A percentile compares a stretch with the other conserved stretches of the same genome.
Evolutionary conservation across 352 stramenopile species (phyloP).

Genomic region (Phytophthora lateralis): DNA sequence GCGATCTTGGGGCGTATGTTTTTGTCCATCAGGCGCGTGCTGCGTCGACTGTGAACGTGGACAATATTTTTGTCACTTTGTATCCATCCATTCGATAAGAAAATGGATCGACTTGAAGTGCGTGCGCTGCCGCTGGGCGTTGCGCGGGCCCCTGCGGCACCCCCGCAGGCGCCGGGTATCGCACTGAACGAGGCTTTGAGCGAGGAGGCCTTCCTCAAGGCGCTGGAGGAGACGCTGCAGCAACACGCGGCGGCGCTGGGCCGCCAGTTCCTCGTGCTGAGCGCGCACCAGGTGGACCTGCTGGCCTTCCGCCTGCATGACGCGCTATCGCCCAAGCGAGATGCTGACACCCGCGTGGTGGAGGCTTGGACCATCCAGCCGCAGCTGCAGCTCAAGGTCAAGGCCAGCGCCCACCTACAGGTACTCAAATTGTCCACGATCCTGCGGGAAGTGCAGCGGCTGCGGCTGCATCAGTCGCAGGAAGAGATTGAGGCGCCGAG

Average conservation of each 20-base stretch:
- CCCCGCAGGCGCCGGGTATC: constrained; percentile 33
- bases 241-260: constrained; percentile 54
- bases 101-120: constrained; percentile 71
- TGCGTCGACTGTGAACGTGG: too few species aligned
- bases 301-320: constrained; percentile 73
- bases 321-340: constrained; percentile 72
- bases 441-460: constrained; percentile 65
- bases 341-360: constrained; percentile 63
- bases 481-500: constrained; percentile 3
- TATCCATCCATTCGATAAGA: constrained; percentile 15
- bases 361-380: constrained; percentile 83
- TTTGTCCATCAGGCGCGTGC: too few species aligned
- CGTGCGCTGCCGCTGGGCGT: constrained; percentile 46
- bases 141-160: background rate
- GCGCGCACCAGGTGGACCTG: constrained; percentile 68
- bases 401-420: constrained; percentile 79
- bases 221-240: constrained; percentile 74
- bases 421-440: constrained; percentile 90
- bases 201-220: constrained; percentile 68
- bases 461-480: constrained; percentile 68
- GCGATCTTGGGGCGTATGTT: too few species aligned
- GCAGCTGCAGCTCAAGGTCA: constrained; percentile 60
- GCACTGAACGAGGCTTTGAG: constrained; percentile 51
- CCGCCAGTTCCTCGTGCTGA: constrained; percentile 69
- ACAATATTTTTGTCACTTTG: too few species aligned